Conservation (phyloP, 768 basidiomycete genomes). For the Tulasnella sp. region DNA sequence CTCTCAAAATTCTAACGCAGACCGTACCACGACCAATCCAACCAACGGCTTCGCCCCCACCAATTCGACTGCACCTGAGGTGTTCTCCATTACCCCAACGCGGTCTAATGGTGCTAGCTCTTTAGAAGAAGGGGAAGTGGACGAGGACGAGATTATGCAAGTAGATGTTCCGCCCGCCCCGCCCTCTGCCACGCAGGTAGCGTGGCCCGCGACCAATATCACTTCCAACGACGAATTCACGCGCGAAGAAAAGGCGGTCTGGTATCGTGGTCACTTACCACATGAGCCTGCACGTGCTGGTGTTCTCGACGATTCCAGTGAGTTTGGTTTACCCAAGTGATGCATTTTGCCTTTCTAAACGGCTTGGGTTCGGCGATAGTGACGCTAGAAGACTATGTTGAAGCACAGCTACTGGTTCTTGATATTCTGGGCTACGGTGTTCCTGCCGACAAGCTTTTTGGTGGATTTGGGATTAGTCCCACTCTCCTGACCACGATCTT, state of each 20-base stretch:
- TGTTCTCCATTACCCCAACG: not conserved
- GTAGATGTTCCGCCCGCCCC: not conserved
- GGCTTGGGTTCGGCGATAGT: not conserved
- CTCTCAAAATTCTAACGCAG: not conserved
- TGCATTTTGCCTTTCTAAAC: not conserved
- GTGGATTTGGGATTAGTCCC: not conserved
- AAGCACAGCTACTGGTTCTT: not conserved
- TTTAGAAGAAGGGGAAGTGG: slow-evolving; percentile 6
- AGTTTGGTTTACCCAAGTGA: not conserved
- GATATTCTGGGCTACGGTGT: not conserved
- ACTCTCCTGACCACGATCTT: not conserved
- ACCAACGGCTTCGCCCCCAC: not conserved
- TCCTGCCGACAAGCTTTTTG: not conserved
- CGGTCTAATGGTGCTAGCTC: not conserved
- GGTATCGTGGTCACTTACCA: not conserved
- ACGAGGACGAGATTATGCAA: not conserved
- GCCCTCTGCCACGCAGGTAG: not conserved
- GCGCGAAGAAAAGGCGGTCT: not conserved
- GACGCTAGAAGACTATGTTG: not conserved
- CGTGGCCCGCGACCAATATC: not conserved
- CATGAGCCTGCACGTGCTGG: slow-evolving; percentile 8
- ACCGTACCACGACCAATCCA: not conserved
- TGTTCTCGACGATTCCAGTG: slow-evolving; percentile 1
- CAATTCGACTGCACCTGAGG: not conserved
- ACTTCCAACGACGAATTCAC: not conserved